These are phyloP conservation scores for Baorangia bicolor DNA, from an alignment of 768 basidiomycete genomes.

Conservation along the genomic window DNA sequence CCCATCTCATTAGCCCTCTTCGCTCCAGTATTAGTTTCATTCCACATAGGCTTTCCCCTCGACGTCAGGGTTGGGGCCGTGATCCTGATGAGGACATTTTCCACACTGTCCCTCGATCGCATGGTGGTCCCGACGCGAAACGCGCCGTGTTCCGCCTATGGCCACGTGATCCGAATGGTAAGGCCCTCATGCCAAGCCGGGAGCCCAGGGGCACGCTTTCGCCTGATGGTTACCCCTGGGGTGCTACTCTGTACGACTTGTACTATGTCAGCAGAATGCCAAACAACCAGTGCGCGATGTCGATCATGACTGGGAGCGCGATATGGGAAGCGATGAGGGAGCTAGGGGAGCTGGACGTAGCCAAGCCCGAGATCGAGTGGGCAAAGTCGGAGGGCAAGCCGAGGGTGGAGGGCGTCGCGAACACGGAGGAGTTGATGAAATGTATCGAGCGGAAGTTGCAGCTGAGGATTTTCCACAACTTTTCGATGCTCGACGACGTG, in stretches of 20 bases:
- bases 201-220: slow-evolving; percentile 15
- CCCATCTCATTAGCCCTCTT: neutral
- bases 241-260: slow-evolving; percentile 29
- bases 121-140: neutral
- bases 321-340: slow-evolving; percentile 10
- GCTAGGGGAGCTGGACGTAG: slow-evolving; percentile 17
- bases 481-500: slow-evolving; percentile 1
- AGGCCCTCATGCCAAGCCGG: neutral
- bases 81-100: neutral
- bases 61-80: slow-evolving; percentile 10
- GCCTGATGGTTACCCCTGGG: slow-evolving; percentile 27
- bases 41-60: neutral
- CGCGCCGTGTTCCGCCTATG: slow-evolving; percentile 25
- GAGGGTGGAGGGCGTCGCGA: slow-evolving; percentile 11
- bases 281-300: accelerated
- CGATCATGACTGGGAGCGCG: slow-evolving; percentile 21
- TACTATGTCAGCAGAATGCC: slow-evolving; percentile 15
- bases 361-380: slow-evolving; percentile 20
- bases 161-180: slow-evolving; percentile 26
- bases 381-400: slow-evolving; percentile 25
- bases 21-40: neutral
- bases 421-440: slow-evolving; percentile 18
- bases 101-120: neutral
- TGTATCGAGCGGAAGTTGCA: neutral
- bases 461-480: neutral